Conservation (phyloP, 345 rosid species). For the Boechera stricta region DNA sequence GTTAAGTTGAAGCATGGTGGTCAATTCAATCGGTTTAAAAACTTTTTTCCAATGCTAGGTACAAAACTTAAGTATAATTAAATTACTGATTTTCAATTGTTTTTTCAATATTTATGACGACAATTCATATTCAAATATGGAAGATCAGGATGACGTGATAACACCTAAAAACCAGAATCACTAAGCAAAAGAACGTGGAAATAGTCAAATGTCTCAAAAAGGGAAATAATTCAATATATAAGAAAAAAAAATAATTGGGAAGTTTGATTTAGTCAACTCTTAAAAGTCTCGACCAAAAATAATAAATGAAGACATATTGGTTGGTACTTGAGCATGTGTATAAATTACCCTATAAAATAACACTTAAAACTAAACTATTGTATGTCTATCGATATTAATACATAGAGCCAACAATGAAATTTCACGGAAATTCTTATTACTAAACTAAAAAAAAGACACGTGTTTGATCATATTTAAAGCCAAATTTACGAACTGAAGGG, state of each 20-base stretch:
- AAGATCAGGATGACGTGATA: conserved; percentile 14
- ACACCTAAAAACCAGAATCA: conserved; percentile 25
- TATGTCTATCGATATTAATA: not conserved
- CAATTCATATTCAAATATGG: not conserved
- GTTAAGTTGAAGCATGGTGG: not conserved
- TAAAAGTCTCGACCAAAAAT: conserved; percentile 33
- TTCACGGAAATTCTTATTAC: not conserved
- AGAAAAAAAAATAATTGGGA: not conserved
- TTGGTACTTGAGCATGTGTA: conserved; percentile 7
- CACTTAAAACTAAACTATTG: no score
- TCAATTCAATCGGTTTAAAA: not conserved
- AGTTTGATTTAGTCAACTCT: conserved; percentile 43
- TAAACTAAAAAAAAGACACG: not conserved
- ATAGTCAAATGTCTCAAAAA: conserved; percentile 35
- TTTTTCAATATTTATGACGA: conserved; percentile 5
- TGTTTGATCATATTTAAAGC: not conserved
- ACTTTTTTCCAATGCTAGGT: not conserved
- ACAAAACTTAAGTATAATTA: not conserved
- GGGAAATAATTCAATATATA: not conserved
- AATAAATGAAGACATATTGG: conserved; percentile 27
- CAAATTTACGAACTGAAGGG: not conserved
- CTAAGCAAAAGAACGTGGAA: conserved; percentile 37
- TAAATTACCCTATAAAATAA: not conserved
- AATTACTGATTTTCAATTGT: not conserved
- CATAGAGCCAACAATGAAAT: not conserved